Conservation (phyloP, 495 filamentous ascomycete species). For the Rusavskia elegans region DNA sequence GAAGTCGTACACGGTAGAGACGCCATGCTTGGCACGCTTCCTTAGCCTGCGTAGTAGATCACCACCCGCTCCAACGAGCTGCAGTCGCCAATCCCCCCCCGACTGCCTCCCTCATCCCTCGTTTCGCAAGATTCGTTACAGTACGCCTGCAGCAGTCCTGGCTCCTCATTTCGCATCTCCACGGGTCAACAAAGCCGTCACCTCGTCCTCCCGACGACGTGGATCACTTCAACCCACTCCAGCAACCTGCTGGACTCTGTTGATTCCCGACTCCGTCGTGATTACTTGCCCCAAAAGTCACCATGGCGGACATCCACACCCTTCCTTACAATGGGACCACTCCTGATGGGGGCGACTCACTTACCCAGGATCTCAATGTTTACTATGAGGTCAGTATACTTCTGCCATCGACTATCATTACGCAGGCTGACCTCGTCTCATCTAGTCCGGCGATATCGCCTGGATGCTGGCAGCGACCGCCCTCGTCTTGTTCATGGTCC, state of each 20-base stretch:
- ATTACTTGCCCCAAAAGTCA: background rate
- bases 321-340: slow-evolving; percentile 49
- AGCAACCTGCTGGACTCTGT: background rate
- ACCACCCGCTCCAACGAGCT: background rate
- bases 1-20: too few relatives aligned
- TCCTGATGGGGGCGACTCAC: slow-evolving; percentile 56
- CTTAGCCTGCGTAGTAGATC: background rate
- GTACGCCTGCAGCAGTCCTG: background rate
- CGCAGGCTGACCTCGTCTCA: background rate
- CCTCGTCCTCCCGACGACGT: background rate
- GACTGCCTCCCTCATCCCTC: background rate
- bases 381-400: slow-evolving; percentile 52
- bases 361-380: slow-evolving; percentile 60
- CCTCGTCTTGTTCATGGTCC: slow-evolving; percentile 94
- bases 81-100: background rate
- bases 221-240: background rate
- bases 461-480: slow-evolving; percentile 83
- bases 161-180: background rate
- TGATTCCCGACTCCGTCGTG: background rate
- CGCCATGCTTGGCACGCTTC: too few relatives aligned
- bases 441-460: slow-evolving; percentile 71
- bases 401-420: background rate
- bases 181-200: background rate
- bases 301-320: slow-evolving; percentile 21
- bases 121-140: background rate